A percentile compares a stretch with the other conserved stretches of the same genome.
These are phyloP conservation scores for Colletotrichum tanaceti DNA, from an alignment of 2,329 filamentous ascomycete genomes.

Conservation along the genomic window DNA sequence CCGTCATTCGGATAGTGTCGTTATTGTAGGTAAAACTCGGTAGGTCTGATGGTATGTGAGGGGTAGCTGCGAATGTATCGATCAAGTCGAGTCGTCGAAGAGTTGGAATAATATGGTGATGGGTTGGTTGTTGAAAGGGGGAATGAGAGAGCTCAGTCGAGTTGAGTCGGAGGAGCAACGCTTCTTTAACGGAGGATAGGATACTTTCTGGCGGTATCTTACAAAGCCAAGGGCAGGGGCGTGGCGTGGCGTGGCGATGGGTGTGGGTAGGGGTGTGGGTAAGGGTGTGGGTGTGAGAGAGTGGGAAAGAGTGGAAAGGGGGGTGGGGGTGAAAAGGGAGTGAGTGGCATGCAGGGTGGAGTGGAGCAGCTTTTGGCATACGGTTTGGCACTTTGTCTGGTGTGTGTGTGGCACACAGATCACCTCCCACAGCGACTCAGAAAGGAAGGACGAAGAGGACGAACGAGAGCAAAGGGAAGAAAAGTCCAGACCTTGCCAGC, in stretches of 20 bases:
- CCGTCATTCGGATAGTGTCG: constrained; percentile 28
- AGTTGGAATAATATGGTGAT: neutral
- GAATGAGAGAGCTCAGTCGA: constrained; percentile 1
- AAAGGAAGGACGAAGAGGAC: constrained; percentile 7
- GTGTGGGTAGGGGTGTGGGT: constrained; percentile 14
- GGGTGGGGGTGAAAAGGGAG: neutral
- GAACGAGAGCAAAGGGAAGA: constrained; percentile 2
- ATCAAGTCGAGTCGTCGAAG: constrained; percentile 15
- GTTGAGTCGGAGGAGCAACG: constrained; percentile 36
- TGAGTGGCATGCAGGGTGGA: neutral
- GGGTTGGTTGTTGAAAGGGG: constrained; percentile 3
- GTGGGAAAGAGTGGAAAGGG: neutral
- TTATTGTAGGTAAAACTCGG: constrained; percentile 16
- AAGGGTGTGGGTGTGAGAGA: neutral
- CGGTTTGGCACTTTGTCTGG: constrained; percentile 8
- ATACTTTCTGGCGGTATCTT: constrained; percentile 32
- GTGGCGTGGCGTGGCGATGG: constrained; percentile 25
- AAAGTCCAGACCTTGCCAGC: constrained; percentile 27
- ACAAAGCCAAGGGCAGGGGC: constrained; percentile 21
- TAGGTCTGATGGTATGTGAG: neutral
- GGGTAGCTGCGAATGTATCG: neutral
- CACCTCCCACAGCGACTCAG: constrained; percentile 5
- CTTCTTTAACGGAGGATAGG: constrained; percentile 37
- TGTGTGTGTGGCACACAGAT: constrained; percentile 26
- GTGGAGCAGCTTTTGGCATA: constrained; percentile 8